Evolutionary conservation across 2,329 filamentous ascomycete species (phyloP), one percentile per base, ranked within the genome.

Genomic region (Madurella fahalii): DNA sequence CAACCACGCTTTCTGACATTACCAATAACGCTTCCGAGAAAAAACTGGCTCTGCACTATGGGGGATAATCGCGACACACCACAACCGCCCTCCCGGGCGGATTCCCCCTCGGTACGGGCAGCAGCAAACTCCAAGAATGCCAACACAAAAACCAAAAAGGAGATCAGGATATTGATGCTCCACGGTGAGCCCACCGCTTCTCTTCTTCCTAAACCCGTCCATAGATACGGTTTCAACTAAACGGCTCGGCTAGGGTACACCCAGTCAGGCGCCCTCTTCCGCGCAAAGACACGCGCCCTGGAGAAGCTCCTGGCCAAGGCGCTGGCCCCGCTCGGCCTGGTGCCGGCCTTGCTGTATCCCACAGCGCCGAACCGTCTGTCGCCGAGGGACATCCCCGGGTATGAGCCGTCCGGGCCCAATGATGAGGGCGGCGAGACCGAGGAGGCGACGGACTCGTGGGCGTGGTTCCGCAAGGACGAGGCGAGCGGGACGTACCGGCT

Each of bases 251-350:
- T 37, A 85, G 88, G 93, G 71, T 96, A 85, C 80, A 96, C 93
- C 8, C 93, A 97, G 77, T 95, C 89, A 30, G 91, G 92, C 4
- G 72, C 85, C 4, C 77, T 91, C 59, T 96, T 96, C 81, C 86
- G 84, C 68, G 82, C 86, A 70, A 96, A 96, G 75, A 95, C 90
- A 44, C 89, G 90, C 69, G 90, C 90, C 11, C 77, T 96, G 1
- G 84, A 91, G 64, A 96, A 96, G 71, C 77, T 86, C 51, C 80
- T 96, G 54, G 71, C 77, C 57, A 96, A 95, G 67, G 74, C 83
- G 30, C 87, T 96, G 59, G 71, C 79, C 2, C 79, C 85, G 43
- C 72, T 80, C 52, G 74, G 76, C 62, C 68, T 82, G 64, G 77
- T 68, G 51, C 79, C 76, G 60, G 76, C 70, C 3, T 77, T 90